Evolutionary conservation across 2,329 filamentous ascomycete species (phyloP).

Genomic region (Aureobasidium sp.): DNA sequence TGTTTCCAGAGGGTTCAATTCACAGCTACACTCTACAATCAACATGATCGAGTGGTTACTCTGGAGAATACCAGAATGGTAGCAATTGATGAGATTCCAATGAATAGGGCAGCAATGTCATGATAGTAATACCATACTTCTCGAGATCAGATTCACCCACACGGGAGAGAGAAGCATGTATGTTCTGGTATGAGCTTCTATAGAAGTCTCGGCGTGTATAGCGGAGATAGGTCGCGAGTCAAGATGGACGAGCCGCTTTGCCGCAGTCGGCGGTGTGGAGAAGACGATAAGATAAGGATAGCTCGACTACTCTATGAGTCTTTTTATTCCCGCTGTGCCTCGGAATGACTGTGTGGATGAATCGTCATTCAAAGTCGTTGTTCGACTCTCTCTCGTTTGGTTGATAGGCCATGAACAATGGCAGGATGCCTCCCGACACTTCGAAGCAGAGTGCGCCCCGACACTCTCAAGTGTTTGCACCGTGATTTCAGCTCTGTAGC

Average conservation of each 20-base stretch:
- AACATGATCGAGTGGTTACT: no score
- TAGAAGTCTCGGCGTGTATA: slow-evolving; percentile 10
- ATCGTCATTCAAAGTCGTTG: neutral
- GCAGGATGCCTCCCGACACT: slow-evolving; percentile 11
- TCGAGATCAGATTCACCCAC: no score
- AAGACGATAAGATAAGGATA: slow-evolving; percentile 6
- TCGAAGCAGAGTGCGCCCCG: slow-evolving; percentile 6
- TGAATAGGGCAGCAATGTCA: no score
- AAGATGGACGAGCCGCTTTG: neutral
- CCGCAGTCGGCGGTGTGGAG: neutral
- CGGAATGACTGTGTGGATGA: neutral
- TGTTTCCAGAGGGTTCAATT: no score
- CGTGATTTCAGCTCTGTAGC: neutral
- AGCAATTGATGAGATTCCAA: no score
- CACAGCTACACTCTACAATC: no score
- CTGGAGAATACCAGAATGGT: no score
- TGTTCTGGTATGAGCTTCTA: neutral
- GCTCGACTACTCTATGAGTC: neutral
- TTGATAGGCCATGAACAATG: slow-evolving; percentile 5
- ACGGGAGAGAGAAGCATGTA: neutral
- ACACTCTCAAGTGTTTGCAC: neutral
- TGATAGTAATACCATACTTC: no score
- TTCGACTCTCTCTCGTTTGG: neutral
- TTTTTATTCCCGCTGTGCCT: neutral
- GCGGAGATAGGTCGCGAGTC: neutral